Evolutionary conservation across 225 moss, liverwort and hornwort genomes (phyloP), one percentile per base, ranked within the genome.

Genomic region (Takakia lepidozioides): DNA sequence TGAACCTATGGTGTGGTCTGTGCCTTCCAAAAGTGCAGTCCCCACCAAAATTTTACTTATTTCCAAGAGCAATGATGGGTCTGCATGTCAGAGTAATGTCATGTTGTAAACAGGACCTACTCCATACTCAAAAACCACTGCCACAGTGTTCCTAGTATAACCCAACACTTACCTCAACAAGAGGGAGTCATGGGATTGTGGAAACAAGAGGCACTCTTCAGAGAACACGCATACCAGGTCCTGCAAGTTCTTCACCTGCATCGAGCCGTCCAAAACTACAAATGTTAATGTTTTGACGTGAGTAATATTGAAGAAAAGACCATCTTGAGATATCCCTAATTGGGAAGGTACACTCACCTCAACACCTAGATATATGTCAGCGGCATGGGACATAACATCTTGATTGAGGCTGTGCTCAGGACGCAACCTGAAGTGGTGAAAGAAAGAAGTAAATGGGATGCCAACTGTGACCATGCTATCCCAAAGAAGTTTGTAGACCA

Each of bases 401-500:
- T 69, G 60, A 35, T 79, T 82, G 44, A 98, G 82, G 20, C 48
- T 66, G 53, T 85, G 77, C 26, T 76, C 60, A n/a, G 82, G 71
- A 54, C 75, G 66, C 58, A 98, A 54, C 46, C 75, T 71, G n/a
- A 90, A 98, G 54, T 90, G 82, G 27, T 78, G 58, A 50, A 90
- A 79, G 59, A 87, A 90, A 25, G 60, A 58, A 26, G 80, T 77
- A 18, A 66, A 73, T 27, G 84, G 80, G 60, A 95, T 43, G 25
- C 84, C 84, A 20, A 65, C 64, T 50, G 68, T 64, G 23, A 83
- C 77, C 68, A 90, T 66, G 56, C 65, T 75, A 61, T 95, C 95
- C 95, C 90, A 90, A 16, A 95, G 60, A 46, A 79, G 58, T 58
- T 95, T 95, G 46, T 95, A 95, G 29, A 86, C 82, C 93, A 90